A percentile compares a stretch with the other conserved stretches of the same genome.
phyloP scores from a whole-genome alignment of 2,329 filamentous ascomycete species.

The Cladophialophora immunda region DNA sequence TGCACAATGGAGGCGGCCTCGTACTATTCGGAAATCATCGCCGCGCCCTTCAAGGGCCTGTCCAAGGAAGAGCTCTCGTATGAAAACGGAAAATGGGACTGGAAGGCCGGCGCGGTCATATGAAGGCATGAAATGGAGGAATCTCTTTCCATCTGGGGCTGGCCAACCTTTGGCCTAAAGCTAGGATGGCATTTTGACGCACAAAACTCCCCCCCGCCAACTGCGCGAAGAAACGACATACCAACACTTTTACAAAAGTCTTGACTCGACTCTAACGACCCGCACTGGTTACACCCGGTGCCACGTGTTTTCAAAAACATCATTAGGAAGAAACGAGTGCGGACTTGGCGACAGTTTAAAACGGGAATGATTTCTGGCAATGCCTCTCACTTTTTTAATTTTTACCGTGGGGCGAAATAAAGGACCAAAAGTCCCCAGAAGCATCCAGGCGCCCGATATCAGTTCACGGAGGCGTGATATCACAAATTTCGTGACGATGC shows the following conservation, averaged over 20 bases:
- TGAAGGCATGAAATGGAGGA: not conserved
- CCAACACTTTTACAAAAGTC: not conserved
- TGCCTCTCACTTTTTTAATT: too few species aligned
- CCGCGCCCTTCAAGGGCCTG: not conserved
- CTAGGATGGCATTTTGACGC: not conserved
- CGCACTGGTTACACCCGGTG: not conserved
- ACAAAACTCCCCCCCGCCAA: not conserved
- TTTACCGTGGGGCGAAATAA: too few species aligned
- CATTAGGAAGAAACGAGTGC: not conserved
- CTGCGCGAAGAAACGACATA: not conserved
- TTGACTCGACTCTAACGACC: not conserved
- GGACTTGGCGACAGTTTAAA: not conserved
- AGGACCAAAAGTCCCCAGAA: too few species aligned
- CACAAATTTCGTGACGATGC: too few species aligned
- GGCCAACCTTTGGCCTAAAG: not conserved
- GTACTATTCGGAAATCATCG: conserved; percentile 1
- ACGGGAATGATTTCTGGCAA: too few species aligned
- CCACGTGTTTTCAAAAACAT: not conserved
- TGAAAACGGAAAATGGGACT: not conserved
- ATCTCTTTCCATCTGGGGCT: too few species aligned
- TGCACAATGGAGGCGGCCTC: not conserved
- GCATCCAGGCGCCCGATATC: too few species aligned
- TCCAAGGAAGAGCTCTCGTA: conserved; percentile 6
- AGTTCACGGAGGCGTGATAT: too few species aligned
- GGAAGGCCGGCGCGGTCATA: conserved; percentile 1